Base-by-base conservation (phyloP, 768 basidiomycete species). In the Russula sp. region DNA sequence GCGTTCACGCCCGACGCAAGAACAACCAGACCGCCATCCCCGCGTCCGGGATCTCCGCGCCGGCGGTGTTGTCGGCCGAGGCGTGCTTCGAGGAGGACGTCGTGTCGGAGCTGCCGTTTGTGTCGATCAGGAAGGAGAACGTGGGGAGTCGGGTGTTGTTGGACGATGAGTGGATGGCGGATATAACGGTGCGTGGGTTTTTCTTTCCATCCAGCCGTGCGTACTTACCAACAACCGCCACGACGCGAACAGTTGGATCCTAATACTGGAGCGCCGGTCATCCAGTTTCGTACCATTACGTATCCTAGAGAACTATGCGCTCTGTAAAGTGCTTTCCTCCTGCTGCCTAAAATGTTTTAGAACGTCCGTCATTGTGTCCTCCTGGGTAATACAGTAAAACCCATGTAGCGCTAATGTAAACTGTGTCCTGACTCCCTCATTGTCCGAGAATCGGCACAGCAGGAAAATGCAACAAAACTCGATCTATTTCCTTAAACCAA, bases 141-240 rank as follows among this genome's bases (percentile, higher is more conserved):
- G 61, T 62, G 35, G 56, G 61, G 43, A 34, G 43, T 0, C 49
- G 29, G 20, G 61, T 62, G 29, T 58, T 58, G 8, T 25, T 62
- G 18, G 61, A 58, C 7, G 61, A 62, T 11, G 56, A 62, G 49
- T 62, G 61, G 61, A 57, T 62, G 56, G 61, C 56, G 7, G 56
- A 62, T 20, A 51, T 62, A 51, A 5, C 51, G 56, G 61, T 62
- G n/a, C 43, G 60, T 9, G 32, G 1, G 22, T 8, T 8, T 20
- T 43, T 18, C 0, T 3, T 29, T 7, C 18, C 7, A 46, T 46
- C 10, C 13, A 35, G 32, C 4, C 32, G 32, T 43, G 20, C 47
- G 1, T 49, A 18, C 54, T 61, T 16, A 56, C 22, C 20, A 41
- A 7, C 9, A 5, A 20, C 22, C 22, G 22, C 43, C 7, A 9